Conservation (phyloP, 2,329 filamentous ascomycete species). For the Penicillium sp. region DNA sequence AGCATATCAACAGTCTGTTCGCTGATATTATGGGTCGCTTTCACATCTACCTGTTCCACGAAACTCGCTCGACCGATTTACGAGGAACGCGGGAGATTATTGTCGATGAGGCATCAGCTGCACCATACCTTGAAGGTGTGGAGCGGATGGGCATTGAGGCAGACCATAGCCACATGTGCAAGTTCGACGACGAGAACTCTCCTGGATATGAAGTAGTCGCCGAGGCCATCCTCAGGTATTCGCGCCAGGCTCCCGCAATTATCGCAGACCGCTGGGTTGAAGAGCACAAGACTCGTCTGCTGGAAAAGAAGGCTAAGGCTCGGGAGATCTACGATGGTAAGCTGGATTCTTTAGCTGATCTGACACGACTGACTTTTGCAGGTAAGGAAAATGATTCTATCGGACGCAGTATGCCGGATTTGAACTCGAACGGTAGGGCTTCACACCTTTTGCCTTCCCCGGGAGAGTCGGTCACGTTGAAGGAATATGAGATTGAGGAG, state of each 20-base stretch:
- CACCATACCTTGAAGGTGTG: constrained; percentile 64
- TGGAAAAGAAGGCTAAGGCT: constrained; percentile 36
- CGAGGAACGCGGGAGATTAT: constrained; percentile 60
- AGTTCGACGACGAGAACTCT: constrained; percentile 60
- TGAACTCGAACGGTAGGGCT: constrained; percentile 31
- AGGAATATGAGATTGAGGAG: constrained; percentile 40
- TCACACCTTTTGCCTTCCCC: constrained; percentile 31
- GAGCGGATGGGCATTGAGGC: constrained; percentile 71
- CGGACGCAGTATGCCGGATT: constrained; percentile 25
- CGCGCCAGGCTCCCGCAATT: constrained; percentile 51
- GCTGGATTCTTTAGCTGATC: neutral
- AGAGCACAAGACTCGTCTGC: constrained; percentile 46
- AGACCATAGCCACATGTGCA: constrained; percentile 68
- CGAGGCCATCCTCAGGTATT: constrained; percentile 46
- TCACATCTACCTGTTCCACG: constrained; percentile 71
- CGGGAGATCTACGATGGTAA: constrained; percentile 37
- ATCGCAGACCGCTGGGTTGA: constrained; percentile 57
- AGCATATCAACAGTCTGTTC: constrained; percentile 70
- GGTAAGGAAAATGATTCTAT: constrained; percentile 17
- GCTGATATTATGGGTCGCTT: constrained; percentile 66
- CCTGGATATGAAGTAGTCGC: constrained; percentile 60
- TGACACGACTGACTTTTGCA: constrained; percentile 9
- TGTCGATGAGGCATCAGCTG: constrained; percentile 66
- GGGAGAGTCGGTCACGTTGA: constrained; percentile 28
- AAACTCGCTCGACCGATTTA: constrained; percentile 66